Evolutionary conservation across 768 basidiomycete species (phyloP).

Genomic region (Rhizopogon salebrosus): DNA sequence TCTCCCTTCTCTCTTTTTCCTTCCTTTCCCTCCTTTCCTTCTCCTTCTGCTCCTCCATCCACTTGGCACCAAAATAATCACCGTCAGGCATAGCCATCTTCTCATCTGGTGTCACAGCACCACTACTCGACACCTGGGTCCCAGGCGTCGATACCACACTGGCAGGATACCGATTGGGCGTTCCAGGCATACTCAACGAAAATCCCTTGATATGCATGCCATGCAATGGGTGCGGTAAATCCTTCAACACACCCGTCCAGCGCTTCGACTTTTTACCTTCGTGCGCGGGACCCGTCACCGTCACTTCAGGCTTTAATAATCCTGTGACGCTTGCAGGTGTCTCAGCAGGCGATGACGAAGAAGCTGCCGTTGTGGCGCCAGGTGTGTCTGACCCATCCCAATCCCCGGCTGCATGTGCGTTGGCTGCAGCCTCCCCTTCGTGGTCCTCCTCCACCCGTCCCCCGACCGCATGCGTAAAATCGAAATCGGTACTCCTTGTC

Average conservation of each 20-base stretch:
- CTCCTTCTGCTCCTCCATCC: conserved; percentile 28
- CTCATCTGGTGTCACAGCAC: conserved; percentile 12
- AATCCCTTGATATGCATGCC: conserved; percentile 9
- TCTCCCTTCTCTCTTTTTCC: conserved; percentile 30
- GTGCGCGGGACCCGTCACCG: background rate
- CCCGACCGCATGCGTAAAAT: background rate
- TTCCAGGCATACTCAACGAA: conserved; percentile 9
- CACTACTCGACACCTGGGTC: conserved; percentile 15
- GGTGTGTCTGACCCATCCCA: conserved; percentile 10
- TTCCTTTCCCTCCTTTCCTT: conserved; percentile 37
- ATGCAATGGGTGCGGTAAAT: conserved; percentile 30
- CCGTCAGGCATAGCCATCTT: conserved; percentile 14
- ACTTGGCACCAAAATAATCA: conserved; percentile 28
- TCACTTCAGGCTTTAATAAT: background rate
- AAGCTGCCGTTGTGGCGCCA: conserved; percentile 4
- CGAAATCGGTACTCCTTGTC: conserved; percentile 10
- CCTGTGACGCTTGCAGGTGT: background rate
- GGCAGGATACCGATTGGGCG: conserved; percentile 1
- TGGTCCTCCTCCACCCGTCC: background rate
- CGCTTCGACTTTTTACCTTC: conserved; percentile 11
- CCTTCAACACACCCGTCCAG: conserved; percentile 35
- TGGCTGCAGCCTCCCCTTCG: conserved; percentile 4
- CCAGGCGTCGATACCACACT: background rate
- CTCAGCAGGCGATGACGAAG: conserved; percentile 10
- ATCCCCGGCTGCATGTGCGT: background rate